Evolutionary conservation across 1,139 yeast genomes (phyloP).

Genomic region (Geotrichum bryndzae): DNA sequence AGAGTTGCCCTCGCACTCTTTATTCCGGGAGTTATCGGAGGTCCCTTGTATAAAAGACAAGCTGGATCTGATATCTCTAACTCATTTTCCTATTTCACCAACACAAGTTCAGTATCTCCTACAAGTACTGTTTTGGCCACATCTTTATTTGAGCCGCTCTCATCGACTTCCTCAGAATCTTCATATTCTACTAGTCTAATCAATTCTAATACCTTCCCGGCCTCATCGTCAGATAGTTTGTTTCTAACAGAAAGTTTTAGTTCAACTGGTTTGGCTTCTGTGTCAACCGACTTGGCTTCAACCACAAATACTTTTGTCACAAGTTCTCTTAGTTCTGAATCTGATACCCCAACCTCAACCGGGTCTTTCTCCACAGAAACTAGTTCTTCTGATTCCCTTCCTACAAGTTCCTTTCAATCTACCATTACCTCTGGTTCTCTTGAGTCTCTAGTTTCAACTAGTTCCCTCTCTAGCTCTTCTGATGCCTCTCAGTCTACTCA

Average conservation of each 20-base stretch:
- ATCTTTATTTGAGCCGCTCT: background rate
- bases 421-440: background rate
- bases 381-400: background rate
- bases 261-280: background rate
- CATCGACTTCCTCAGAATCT: background rate
- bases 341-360: background rate
- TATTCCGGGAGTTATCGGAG: background rate
- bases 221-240: background rate
- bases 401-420: background rate
- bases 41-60: background rate
- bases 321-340: background rate
- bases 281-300: background rate
- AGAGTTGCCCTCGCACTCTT: background rate
- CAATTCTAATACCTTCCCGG: background rate
- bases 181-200: background rate
- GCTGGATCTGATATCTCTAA: background rate
- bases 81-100: background rate
- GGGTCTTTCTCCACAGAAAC: background rate
- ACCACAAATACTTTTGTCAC: background rate
- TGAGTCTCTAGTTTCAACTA: background rate
- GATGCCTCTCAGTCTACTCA: background rate
- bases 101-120: background rate
- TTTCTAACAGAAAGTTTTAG: background rate
- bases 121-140: background rate
- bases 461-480: background rate